Percentiles rank a stretch among this genome's conserved stretches.
Evolutionary conservation across 2,329 filamentous ascomycete species (phyloP).

Genomic region (Ceratocystis eucalypticola): DNA sequence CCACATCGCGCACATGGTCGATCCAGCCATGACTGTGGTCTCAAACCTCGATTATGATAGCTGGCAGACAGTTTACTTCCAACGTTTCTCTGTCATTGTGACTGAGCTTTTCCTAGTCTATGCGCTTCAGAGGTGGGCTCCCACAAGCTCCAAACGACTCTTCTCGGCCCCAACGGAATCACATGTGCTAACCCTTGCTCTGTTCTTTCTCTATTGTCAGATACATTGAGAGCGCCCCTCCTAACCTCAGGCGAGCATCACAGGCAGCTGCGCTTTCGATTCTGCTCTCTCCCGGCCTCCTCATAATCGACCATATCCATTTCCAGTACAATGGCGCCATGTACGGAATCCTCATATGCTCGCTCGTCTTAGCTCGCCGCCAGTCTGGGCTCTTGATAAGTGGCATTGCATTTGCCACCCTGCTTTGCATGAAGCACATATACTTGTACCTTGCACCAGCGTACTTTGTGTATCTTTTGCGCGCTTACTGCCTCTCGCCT

Average conservation of each 20-base stretch:
- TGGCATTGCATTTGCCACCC: constrained; percentile 66
- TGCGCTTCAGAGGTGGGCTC: constrained; percentile 57
- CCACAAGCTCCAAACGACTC: neutral
- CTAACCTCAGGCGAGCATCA: constrained; percentile 55
- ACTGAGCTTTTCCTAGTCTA: constrained; percentile 76
- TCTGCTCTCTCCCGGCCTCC: constrained; percentile 75
- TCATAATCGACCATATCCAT: constrained; percentile 97
- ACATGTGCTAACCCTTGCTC: neutral
- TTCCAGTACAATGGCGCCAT: constrained; percentile 99
- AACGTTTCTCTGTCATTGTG: constrained; percentile 72
- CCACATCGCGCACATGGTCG: constrained; percentile 60
- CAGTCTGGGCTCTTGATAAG: constrained; percentile 62
- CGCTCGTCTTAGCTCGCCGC: constrained; percentile 67
- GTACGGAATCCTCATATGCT: constrained; percentile 80
- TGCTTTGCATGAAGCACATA: constrained; percentile 95
- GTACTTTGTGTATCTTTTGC: constrained; percentile 87
- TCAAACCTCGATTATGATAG: constrained; percentile 74
- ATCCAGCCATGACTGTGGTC: constrained; percentile 70
- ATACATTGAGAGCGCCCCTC: constrained; percentile 59
- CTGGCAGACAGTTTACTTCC: constrained; percentile 90
- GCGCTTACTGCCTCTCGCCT: constrained; percentile 72
- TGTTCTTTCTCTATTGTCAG: constrained; percentile 29
- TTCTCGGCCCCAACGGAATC: neutral
- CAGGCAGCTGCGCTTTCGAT: constrained; percentile 83
- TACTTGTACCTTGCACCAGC: constrained; percentile 92